Evolutionary conservation across 73 alveolate genomes (phyloP).

Genomic region (Tetrahymena borealis): DNA sequence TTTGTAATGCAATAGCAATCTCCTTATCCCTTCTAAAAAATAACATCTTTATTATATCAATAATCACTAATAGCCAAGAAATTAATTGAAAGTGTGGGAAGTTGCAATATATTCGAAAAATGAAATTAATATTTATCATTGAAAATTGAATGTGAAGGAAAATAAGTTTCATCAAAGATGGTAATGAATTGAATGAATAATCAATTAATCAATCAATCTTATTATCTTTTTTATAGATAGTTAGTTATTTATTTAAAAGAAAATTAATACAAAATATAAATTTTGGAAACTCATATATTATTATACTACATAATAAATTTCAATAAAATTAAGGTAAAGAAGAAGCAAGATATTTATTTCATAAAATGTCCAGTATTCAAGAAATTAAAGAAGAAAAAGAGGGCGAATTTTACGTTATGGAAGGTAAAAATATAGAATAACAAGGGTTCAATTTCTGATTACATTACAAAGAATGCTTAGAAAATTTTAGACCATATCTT

Average conservation of each 20-base stretch:
- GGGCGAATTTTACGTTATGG: constrained; percentile 26
- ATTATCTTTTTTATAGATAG: background rate
- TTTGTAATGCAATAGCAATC: background rate
- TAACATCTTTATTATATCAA: no score
- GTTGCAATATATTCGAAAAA: background rate
- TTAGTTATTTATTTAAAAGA: background rate
- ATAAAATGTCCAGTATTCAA: background rate
- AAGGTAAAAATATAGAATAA: no score
- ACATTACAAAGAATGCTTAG: no score
- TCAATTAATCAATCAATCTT: background rate
- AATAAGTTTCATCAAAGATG: background rate
- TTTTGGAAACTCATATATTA: background rate
- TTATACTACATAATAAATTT: background rate
- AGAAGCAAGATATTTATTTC: background rate
- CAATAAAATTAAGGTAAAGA: background rate
- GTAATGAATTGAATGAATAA: background rate
- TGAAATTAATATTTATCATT: background rate
- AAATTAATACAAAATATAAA: background rate
- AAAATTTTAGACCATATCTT: no score
- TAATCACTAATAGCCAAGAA: background rate
- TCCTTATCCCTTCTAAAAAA: no score
- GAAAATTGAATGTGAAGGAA: no score
- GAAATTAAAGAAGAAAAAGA: background rate
- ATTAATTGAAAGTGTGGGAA: background rate
- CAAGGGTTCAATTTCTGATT: no score